Percentiles rank a stretch among this genome's conserved stretches.
Conservation (phyloP, 805 yeast genomes). For the Candida arabinofermentans region DNA sequence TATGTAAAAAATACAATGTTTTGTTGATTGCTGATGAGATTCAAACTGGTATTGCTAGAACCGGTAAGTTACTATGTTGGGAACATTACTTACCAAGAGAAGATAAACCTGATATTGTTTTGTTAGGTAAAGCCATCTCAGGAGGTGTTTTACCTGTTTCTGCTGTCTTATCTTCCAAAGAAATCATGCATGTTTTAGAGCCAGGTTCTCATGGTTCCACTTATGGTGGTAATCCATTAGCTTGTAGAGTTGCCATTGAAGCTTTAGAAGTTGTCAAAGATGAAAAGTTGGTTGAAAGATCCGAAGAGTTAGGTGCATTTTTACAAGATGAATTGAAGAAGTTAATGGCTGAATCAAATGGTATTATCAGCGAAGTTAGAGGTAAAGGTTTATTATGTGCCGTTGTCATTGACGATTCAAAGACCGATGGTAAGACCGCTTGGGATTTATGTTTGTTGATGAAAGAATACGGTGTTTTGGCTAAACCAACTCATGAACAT, state of each 20-base stretch:
- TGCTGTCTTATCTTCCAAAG: constrained; percentile 85
- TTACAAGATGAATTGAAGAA: constrained; percentile 56
- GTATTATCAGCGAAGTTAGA: constrained; percentile 59
- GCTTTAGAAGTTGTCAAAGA: constrained; percentile 88
- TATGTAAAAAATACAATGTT: constrained; percentile 81
- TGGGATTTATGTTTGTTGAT: constrained; percentile 93
- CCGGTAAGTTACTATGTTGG: constrained; percentile 89
- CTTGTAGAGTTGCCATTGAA: constrained; percentile 89
- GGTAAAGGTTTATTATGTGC: constrained; percentile 89
- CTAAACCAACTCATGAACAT: constrained; percentile 95
- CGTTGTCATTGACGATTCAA: constrained; percentile 80
- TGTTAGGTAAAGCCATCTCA: constrained; percentile 90
- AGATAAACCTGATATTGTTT: constrained; percentile 83
- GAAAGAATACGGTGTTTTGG: constrained; percentile 85
- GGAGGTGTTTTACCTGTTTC: constrained; percentile 95
- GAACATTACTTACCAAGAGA: constrained; percentile 65
- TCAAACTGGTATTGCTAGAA: constrained; percentile 96
- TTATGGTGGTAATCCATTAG: constrained; percentile 95
- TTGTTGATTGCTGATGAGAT: constrained; percentile 93
- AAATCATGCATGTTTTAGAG: constrained; percentile 82
- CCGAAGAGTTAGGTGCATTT: constrained; percentile 64
- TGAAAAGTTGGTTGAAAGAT: constrained; percentile 79
- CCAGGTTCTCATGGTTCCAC: constrained; percentile 98
- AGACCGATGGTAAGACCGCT: constrained; percentile 85
- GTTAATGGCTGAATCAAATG: constrained; percentile 48